A percentile compares a stretch with the other conserved stretches of the same genome.
These are phyloP conservation scores for Alternaria sp. DNA, from an alignment of 2,329 filamentous ascomycete species.

Conservation along the genomic window DNA sequence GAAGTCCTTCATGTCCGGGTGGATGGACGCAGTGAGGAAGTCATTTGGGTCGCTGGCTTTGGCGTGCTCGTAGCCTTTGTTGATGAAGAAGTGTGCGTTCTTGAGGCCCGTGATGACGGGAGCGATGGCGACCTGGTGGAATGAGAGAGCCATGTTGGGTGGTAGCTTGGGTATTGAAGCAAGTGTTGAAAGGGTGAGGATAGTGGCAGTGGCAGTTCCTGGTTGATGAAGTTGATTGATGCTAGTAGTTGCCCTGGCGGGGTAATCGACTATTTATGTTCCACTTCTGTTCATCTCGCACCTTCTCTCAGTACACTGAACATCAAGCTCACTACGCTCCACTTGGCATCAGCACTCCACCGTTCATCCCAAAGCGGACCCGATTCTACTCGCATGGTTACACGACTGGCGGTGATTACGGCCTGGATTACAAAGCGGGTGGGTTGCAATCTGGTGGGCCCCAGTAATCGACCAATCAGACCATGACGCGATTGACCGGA, in stretches of 20 bases:
- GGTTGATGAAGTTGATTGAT: neutral
- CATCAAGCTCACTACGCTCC: neutral
- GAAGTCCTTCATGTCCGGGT: conserved; percentile 59
- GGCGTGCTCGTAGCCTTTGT: conserved; percentile 52
- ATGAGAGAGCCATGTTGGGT: conserved; percentile 27
- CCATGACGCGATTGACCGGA: neutral
- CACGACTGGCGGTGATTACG: neutral
- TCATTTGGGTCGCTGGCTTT: conserved; percentile 45
- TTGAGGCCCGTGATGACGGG: conserved; percentile 53
- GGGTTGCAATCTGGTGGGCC: neutral
- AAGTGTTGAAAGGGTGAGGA: neutral
- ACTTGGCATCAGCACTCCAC: neutral
- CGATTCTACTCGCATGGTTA: neutral
- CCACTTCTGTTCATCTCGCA: neutral
- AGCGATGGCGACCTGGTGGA: conserved; percentile 49
- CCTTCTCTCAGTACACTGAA: neutral
- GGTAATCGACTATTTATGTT: neutral
- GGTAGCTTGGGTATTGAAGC: neutral
- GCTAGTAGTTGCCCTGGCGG: neutral
- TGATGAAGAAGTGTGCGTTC: conserved; percentile 52
- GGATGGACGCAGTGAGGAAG: conserved; percentile 52
- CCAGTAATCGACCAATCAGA: neutral
- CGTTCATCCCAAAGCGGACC: neutral
- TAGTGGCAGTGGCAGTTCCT: neutral
- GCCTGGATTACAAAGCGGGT: neutral